Evolutionary conservation across 768 basidiomycete species (phyloP).

Genomic region (Russula ochroleuca): DNA sequence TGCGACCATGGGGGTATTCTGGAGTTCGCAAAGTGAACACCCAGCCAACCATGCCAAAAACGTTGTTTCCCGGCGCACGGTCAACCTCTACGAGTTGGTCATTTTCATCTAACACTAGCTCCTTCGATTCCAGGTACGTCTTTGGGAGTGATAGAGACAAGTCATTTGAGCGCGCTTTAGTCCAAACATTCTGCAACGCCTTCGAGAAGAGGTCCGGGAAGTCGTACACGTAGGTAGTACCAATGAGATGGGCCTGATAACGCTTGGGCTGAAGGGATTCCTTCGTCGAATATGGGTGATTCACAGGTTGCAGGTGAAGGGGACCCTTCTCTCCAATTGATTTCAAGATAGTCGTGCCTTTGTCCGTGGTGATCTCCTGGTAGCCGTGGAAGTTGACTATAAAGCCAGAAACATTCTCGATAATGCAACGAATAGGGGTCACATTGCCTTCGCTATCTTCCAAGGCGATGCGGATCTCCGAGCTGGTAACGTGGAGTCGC

Average conservation of each 20-base stretch:
- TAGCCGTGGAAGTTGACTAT: slow-evolving; percentile 98
- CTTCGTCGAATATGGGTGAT: slow-evolving; percentile 91
- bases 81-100: slow-evolving; percentile 88
- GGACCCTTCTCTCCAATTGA: slow-evolving; percentile 98
- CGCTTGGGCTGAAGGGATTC: slow-evolving; percentile 98
- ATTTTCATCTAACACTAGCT: slow-evolving; percentile 91
- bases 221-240: slow-evolving; percentile 98
- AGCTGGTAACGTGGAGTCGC: slow-evolving; percentile 96
- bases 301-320: slow-evolving; percentile 91
- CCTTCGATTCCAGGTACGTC: slow-evolving; percentile 74
- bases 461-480: slow-evolving; percentile 91
- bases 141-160: slow-evolving; percentile 71
- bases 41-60: slow-evolving; percentile 98
- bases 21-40: slow-evolving; percentile 89
- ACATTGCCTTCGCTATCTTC: slow-evolving; percentile 95
- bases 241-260: slow-evolving; percentile 96
- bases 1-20: slow-evolving; percentile 86
- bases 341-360: slow-evolving; percentile 91
- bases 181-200: slow-evolving; percentile 91
- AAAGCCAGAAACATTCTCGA: slow-evolving; percentile 98
- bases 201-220: slow-evolving; percentile 99
- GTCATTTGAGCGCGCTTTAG: slow-evolving; percentile 58
- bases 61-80: slow-evolving; percentile 89
- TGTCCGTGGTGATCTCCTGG: slow-evolving; percentile 96
- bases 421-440: slow-evolving; percentile 94